Percentiles rank a stretch among this genome's conserved stretches.
phyloP scores from a whole-genome alignment of 768 basidiomycete species.

The Rhizopogon vesiculosus region DNA sequence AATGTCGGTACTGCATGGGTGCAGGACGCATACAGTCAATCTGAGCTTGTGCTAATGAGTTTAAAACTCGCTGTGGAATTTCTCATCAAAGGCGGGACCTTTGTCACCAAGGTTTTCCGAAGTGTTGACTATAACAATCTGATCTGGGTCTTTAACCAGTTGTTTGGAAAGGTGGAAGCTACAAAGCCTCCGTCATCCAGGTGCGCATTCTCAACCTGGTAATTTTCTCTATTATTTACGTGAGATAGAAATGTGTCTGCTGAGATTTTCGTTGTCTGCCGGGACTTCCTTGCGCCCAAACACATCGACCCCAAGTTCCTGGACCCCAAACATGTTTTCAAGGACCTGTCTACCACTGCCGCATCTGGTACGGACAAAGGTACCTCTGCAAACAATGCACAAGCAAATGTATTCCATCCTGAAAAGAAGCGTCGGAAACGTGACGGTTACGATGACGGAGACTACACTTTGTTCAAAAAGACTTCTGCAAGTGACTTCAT shows the following conservation, averaged over 20 bases:
- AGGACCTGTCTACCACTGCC: slow-evolving; percentile 63
- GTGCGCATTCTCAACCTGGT: slow-evolving; percentile 34
- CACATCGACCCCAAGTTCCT: slow-evolving; percentile 97
- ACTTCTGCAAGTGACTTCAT: slow-evolving; percentile 71
- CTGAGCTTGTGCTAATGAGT: slow-evolving; percentile 93
- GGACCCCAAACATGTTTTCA: slow-evolving; percentile 96
- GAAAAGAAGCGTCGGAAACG: slow-evolving; percentile 93
- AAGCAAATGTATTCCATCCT: slow-evolving; percentile 93
- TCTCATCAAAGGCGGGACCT: slow-evolving; percentile 87
- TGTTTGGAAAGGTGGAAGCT: slow-evolving; percentile 95
- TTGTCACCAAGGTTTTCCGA: slow-evolving; percentile 97
- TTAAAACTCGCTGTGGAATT: slow-evolving; percentile 96
- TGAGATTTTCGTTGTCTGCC: slow-evolving; percentile 99
- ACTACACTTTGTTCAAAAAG: slow-evolving; percentile 84
- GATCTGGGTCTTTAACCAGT: slow-evolving; percentile 97
- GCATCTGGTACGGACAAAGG: slow-evolving; percentile 44
- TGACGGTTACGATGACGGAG: slow-evolving; percentile 93
- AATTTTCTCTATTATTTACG: background rate
- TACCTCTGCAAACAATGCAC: slow-evolving; percentile 58
- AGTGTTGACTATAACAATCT: slow-evolving; percentile 98
- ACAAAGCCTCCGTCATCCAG: slow-evolving; percentile 98
- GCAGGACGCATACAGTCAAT: slow-evolving; percentile 96
- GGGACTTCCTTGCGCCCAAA: slow-evolving; percentile 90
- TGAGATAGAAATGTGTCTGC: slow-evolving; percentile 88
- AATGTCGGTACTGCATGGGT: slow-evolving; percentile 99